Evolutionary conservation across 495 filamentous ascomycete genomes (phyloP).

Genomic region (Penicillium daleae): DNA sequence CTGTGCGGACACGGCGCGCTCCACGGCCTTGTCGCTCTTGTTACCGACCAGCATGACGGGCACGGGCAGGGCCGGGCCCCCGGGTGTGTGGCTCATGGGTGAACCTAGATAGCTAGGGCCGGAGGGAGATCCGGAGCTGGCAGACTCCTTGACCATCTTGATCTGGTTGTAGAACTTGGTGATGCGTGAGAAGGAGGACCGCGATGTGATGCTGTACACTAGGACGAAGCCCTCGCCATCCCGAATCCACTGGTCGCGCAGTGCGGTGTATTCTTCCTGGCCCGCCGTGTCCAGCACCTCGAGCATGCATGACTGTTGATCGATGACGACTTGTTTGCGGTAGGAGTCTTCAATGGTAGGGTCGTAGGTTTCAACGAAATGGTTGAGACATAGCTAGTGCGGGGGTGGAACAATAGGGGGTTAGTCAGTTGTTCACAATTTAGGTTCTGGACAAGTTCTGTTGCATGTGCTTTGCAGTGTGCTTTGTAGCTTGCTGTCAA

Average conservation of each 20-base stretch:
- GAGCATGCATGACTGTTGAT: conserved; percentile 95
- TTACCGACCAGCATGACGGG: conserved; percentile 99
- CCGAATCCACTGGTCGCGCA: conserved; percentile 97
- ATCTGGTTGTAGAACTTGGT: conserved; percentile 96
- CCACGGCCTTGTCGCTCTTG: conserved; percentile 94
- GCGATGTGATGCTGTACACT: conserved; percentile 96
- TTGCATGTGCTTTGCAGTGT: neutral
- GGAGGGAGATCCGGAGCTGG: conserved; percentile 70
- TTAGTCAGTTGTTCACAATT: neutral
- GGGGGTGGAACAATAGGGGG: neutral
- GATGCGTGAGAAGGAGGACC: conserved; percentile 93
- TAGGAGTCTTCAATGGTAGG: conserved; percentile 98
- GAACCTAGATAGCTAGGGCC: conserved; percentile 62
- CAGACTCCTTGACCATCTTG: conserved; percentile 94
- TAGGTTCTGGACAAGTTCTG: neutral
- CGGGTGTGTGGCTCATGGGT: conserved; percentile 64
- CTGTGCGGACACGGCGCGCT: conserved; percentile 94
- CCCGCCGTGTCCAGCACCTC: conserved; percentile 98
- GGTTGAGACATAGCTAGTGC: conserved; percentile 70
- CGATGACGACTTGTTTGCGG: conserved; percentile 97
- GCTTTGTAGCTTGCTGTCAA: neutral
- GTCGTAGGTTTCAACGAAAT: conserved; percentile 90
- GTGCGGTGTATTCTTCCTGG: conserved; percentile 98
- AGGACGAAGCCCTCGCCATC: conserved; percentile 97
- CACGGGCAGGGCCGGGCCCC: conserved; percentile 64